Conservation (phyloP, 2,329 filamentous ascomycete species). For the Aphanoascus verrucosus region DNA sequence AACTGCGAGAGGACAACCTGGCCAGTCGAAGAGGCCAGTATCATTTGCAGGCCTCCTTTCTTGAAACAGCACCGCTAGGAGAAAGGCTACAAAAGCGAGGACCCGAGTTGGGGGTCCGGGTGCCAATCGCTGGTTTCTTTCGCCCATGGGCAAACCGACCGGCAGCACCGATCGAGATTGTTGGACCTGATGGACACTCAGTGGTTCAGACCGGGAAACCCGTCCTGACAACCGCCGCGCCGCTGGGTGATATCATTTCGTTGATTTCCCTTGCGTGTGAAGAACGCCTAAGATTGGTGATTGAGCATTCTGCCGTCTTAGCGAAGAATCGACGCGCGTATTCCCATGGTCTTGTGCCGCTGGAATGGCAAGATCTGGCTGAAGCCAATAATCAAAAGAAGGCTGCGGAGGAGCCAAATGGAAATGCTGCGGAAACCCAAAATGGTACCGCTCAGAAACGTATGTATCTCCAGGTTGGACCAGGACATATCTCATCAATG, state of each 20-base stretch:
- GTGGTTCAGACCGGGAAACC: constrained; percentile 57
- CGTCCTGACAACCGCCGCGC: constrained; percentile 60
- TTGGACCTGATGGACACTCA: constrained; percentile 51
- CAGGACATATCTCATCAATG: neutral
- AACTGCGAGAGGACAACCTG: constrained; percentile 54
- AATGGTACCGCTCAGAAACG: constrained; percentile 27
- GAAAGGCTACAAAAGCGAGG: constrained; percentile 48
- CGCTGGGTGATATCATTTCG: constrained; percentile 69
- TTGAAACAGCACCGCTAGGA: constrained; percentile 51
- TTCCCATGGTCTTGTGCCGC: constrained; percentile 67
- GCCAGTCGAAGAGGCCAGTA: constrained; percentile 52
- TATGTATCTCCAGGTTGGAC: constrained; percentile 19
- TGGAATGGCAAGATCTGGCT: constrained; percentile 65
- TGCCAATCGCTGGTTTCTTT: constrained; percentile 46
- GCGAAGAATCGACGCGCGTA: constrained; percentile 62
- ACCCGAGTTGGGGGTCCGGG: constrained; percentile 47
- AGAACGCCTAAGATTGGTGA: constrained; percentile 60
- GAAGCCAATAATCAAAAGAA: constrained; percentile 19
- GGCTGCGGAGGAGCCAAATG: constrained; percentile 18
- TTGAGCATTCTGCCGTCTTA: constrained; percentile 66
- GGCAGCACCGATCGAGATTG: constrained; percentile 38
- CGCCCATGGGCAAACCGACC: constrained; percentile 34
- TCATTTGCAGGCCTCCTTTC: constrained; percentile 63
- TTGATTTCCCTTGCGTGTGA: constrained; percentile 74
- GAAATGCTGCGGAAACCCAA: constrained; percentile 10